Evolutionary conservation across 768 basidiomycete species (phyloP).

Genomic region (Calvatia gigantea): DNA sequence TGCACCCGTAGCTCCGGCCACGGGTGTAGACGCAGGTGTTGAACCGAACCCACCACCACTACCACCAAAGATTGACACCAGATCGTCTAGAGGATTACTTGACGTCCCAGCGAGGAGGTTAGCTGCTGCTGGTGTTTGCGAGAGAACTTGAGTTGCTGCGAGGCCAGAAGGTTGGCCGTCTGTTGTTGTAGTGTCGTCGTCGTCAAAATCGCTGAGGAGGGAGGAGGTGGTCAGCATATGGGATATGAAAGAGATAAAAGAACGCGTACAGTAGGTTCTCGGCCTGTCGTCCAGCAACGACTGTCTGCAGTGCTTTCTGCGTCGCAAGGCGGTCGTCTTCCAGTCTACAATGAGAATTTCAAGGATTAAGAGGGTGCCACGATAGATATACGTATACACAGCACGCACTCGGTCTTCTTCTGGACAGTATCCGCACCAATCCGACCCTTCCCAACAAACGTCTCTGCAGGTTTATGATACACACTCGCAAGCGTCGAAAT

Average conservation of each 20-base stretch:
- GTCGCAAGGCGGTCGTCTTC: conserved; percentile 70
- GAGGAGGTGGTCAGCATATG: neutral
- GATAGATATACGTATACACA: neutral
- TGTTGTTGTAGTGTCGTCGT: conserved; percentile 59
- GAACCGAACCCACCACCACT: conserved; percentile 12
- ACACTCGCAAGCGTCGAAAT: conserved; percentile 89
- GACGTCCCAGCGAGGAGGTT: conserved; percentile 77
- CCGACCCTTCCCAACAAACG: conserved; percentile 91
- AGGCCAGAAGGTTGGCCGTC: conserved; percentile 71
- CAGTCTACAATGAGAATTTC: conserved; percentile 31
- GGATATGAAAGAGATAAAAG: neutral
- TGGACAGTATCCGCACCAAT: conserved; percentile 80
- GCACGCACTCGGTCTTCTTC: conserved; percentile 56
- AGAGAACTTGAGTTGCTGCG: conserved; percentile 71
- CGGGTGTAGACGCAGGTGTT: conserved; percentile 10
- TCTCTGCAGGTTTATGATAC: conserved; percentile 96
- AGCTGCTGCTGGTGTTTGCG: conserved; percentile 69
- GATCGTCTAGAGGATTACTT: conserved; percentile 86
- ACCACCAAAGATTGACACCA: conserved; percentile 82
- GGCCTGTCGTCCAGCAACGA: conserved; percentile 86
- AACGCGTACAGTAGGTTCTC: conserved; percentile 77
- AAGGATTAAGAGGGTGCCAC: neutral
- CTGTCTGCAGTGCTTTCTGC: conserved; percentile 86
- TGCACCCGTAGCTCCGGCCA: conserved; percentile 10
- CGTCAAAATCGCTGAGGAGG: conserved; percentile 57